Base-by-base conservation (phyloP, 2,329 filamentous ascomycete species). In the Botrytis deweyae region DNA sequence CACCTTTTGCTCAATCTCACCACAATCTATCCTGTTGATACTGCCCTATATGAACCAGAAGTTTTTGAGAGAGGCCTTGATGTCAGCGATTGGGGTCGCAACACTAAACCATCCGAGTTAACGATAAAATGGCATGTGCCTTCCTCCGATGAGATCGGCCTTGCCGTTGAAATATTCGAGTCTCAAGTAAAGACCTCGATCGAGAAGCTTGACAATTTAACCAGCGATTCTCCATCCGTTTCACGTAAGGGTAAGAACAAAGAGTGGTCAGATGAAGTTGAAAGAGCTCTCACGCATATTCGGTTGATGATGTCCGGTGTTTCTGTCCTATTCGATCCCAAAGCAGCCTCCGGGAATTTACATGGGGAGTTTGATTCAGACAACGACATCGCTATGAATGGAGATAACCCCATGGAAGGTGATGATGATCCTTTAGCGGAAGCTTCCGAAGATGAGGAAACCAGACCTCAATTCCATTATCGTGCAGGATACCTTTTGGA, bases 191-290 rank as follows among this genome's bases (percentile, higher is more conserved):
- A 89, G 73, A 90, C 89, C 59, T 95, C 95, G 2, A 88, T 95
- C 75, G 86, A 90, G 74, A 90, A 93, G 75, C 84, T 99, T 20
- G 88, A 89, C 76, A 88, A 91, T 12, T 87, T 99, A n/a, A 97
- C 94, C 80, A 91, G 93, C 75, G 91, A 93, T 64, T 88, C 92
- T 52, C 92, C 94, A 1, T 91, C 90, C 3, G 91, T 98, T 71
- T 97, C 94, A 82, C 89, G 95, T 73, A 95, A 95, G 77, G 96
- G 96, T 55, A 97, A 95, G 81, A 97, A 97, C 78, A 99, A 98
- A 83, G 95, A 98, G 79, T 99, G 96, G 96, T 98, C 95, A 0
- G 96, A 99, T 81, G 97, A 99, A 81, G 92, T 98, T 42, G 95
- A 94, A 2, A 87, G 96, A 72, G 94, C 97, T 77, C 87, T 99